Base-by-base conservation (phyloP, 805 yeast genomes). In the Lachancea dasiensis region DNA sequence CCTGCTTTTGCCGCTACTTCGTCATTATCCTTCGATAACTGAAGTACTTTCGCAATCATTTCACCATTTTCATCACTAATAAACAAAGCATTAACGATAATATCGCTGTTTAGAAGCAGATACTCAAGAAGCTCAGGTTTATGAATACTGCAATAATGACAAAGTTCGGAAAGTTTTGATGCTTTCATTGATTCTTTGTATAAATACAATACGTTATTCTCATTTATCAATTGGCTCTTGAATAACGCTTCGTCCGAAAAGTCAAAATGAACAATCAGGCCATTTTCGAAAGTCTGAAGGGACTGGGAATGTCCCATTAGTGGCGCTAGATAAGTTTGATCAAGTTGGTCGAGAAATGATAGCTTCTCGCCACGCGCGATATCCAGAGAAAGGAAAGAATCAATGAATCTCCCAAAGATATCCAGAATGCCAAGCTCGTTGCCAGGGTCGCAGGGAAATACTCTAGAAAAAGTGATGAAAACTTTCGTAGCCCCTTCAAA, bases 141-240 rank as follows among this genome's bases (percentile, higher is more conserved):
- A 17, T 23, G 20, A 7, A 17, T 26, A 9, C 8, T 21, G 11
- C 34, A 53, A 33, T 44, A 37, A 1, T 42, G 34, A 10, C 56
- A 35, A 31, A 63, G 63, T 2, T 26, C 25, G 3, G 31, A 36
- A 7, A 58, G 25, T 13, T 52, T 47, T 0, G 39, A 35, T 24
- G 47, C 38, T 0, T 41, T 28, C 5, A 43, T 41, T 4, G 69
- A 58, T 9, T 44, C 38, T 3, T 49, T 39, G 45, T 61, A 72
- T 6, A 73, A 41, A 21, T 56, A 58, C 1, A 43, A 9, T 0
- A 68, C 46, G 17, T 67, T 63, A 1, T 61, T 61, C 5, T 57
- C 50, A 3, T 58, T 64, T 6, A 71, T 30, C 24, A 71, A 54
- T 18, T 47, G 50, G 1, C 46, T 19, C 26, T 50, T 47, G 43